Evolutionary conservation across 2,329 filamentous ascomycete genomes (phyloP).

Genomic region (Fusarium solani-melongenae): DNA sequence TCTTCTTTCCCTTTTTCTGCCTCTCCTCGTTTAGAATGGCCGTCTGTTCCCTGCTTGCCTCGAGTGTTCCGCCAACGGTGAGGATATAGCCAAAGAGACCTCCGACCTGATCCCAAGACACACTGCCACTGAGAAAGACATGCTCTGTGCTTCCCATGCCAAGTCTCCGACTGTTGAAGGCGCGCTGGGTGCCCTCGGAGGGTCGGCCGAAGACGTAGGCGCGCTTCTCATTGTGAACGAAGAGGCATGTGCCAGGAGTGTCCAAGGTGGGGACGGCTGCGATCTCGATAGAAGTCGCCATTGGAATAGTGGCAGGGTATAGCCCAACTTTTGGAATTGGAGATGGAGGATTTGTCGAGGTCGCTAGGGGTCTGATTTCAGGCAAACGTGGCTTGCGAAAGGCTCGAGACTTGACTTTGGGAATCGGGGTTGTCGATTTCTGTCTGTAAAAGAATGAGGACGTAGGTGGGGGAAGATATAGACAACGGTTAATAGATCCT

Average conservation of each 20-base stretch:
- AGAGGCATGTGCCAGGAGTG: conserved; percentile 80
- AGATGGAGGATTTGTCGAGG: background rate
- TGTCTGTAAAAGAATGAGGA: conserved; percentile 4
- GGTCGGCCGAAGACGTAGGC: conserved; percentile 88
- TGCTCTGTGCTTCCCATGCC: conserved; percentile 75
- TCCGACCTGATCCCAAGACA: conserved; percentile 80
- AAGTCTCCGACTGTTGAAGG: conserved; percentile 74
- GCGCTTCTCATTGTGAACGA: conserved; percentile 83
- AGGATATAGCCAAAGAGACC: conserved; percentile 88
- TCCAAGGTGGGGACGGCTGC: conserved; percentile 87
- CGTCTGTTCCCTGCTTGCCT: conserved; percentile 57
- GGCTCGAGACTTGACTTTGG: background rate
- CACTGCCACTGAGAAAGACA: conserved; percentile 83
- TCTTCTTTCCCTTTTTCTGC: conserved; percentile 51
- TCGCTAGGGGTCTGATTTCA: background rate
- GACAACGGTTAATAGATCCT: conserved; percentile 17
- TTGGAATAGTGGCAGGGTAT: conserved; percentile 49
- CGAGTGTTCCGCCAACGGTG: conserved; percentile 78
- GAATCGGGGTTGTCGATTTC: background rate
- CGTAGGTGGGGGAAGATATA: background rate
- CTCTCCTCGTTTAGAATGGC: conserved; percentile 54
- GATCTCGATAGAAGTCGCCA: conserved; percentile 81
- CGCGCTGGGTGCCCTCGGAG: conserved; percentile 86
- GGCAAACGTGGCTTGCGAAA: background rate
- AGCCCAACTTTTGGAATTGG: background rate